Percentiles rank a stretch among this genome's conserved stretches.
These are phyloP conservation scores for Teratosphaeria pseudoeucalypti DNA, from an alignment of 2,329 filamentous ascomycete genomes.

Conservation along the genomic window DNA sequence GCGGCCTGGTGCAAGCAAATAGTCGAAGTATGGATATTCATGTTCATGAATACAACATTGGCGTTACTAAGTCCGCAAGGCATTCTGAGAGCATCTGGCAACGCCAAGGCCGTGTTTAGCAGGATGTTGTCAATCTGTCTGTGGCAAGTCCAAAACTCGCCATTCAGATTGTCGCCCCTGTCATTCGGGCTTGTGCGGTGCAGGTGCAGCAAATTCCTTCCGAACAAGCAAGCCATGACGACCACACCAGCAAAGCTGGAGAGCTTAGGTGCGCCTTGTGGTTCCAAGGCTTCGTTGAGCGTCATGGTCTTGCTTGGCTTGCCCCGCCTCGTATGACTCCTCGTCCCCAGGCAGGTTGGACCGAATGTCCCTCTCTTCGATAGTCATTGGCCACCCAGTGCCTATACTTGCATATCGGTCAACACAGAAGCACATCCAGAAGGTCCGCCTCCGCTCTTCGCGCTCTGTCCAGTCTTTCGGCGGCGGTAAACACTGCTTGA, in stretches of 20 bases:
- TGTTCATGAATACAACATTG: slow-evolving; percentile 87
- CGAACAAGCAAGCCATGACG: slow-evolving; percentile 80
- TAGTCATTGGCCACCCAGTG: slow-evolving; percentile 91
- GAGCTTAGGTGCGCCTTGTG: slow-evolving; percentile 61
- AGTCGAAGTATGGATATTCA: slow-evolving; percentile 92
- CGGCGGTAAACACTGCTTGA: slow-evolving; percentile 81
- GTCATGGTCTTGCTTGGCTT: slow-evolving; percentile 61
- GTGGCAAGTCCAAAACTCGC: slow-evolving; percentile 92
- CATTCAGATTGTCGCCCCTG: slow-evolving; percentile 76
- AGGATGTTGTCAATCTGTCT: slow-evolving; percentile 81
- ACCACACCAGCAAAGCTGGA: slow-evolving; percentile 72
- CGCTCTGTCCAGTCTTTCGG: slow-evolving; percentile 88
- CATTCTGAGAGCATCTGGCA: slow-evolving; percentile 73
- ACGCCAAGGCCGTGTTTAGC: slow-evolving; percentile 70
- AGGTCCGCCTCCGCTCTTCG: slow-evolving; percentile 82
- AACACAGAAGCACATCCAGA: slow-evolving; percentile 87
- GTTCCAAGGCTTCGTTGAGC: slow-evolving; percentile 58
- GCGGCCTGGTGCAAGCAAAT: slow-evolving; percentile 98
- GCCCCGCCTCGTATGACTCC: slow-evolving; percentile 74
- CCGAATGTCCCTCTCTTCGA: slow-evolving; percentile 84
- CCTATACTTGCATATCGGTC: slow-evolving; percentile 93
- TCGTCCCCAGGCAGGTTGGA: slow-evolving; percentile 78
- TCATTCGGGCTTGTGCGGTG: slow-evolving; percentile 78
- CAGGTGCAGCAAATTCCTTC: slow-evolving; percentile 80
- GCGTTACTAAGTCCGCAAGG: slow-evolving; percentile 64